Conservation (phyloP, 768 basidiomycete species). For the Mycena filopes region DNA sequence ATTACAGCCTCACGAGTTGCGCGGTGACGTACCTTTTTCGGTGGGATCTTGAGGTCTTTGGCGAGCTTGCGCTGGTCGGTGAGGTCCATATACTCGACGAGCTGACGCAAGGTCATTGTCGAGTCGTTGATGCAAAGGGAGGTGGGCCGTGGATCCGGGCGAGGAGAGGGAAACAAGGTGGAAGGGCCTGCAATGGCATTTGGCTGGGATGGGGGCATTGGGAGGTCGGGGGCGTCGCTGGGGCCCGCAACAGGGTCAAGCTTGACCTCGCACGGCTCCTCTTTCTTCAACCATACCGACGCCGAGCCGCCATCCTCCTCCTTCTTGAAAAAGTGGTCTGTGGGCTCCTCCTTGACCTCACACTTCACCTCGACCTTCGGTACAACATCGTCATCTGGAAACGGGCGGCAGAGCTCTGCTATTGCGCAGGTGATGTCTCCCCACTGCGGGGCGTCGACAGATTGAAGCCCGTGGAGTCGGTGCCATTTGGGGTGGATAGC, state of each 20-base stretch:
- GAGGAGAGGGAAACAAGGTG: neutral
- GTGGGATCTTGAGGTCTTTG: slow-evolving; percentile 13
- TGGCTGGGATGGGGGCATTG: neutral
- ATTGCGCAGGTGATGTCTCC: slow-evolving; percentile 9
- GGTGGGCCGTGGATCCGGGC: neutral
- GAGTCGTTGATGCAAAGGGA: slow-evolving; percentile 20
- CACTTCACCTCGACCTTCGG: neutral
- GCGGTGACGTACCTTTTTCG: slow-evolving; percentile 11
- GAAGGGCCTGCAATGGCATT: slow-evolving; percentile 9
- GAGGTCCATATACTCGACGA: slow-evolving; percentile 11
- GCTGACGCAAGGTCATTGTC: slow-evolving; percentile 11
- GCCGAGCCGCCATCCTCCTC: neutral
- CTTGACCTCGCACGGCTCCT: neutral
- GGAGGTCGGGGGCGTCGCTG: slow-evolving; percentile 13
- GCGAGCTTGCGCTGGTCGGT: neutral
- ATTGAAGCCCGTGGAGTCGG: slow-evolving; percentile 10
- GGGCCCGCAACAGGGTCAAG: neutral
- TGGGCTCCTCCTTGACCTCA: slow-evolving; percentile 2
- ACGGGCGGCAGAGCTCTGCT: slow-evolving; percentile 5
- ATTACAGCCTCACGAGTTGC: too few species aligned
- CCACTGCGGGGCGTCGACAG: slow-evolving; percentile 10
- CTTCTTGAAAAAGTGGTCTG: neutral
- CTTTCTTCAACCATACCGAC: neutral
- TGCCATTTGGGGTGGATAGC: slow-evolving; percentile 21
- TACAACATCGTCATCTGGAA: neutral